phyloP scores from a whole-genome alignment of 257 asterid genomes.

The Nicotiana undulata region DNA sequence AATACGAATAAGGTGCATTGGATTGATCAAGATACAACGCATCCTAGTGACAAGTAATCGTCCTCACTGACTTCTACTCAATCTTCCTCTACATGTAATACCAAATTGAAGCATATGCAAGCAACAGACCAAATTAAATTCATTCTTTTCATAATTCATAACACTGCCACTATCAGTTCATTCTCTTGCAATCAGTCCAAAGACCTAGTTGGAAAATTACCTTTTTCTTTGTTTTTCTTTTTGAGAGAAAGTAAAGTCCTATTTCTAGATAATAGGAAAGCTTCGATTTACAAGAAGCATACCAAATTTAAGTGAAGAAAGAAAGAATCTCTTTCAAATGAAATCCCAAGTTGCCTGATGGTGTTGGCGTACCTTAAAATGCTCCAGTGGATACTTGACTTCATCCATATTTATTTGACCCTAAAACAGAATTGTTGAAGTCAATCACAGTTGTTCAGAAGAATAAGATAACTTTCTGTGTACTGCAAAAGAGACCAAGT shows the following conservation, averaged over 20 bases:
- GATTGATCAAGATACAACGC: not conserved
- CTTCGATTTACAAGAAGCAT: not conserved
- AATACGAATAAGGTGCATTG: not conserved
- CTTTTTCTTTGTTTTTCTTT: not conserved
- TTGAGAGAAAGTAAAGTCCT: not conserved
- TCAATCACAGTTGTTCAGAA: constrained; percentile 18
- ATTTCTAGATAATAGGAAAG: not conserved
- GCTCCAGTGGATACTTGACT: constrained; percentile 73
- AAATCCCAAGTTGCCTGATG: constrained; percentile 1
- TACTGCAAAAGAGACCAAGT: not conserved
- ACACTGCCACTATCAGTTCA: constrained; percentile 1
- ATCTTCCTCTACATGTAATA: not conserved
- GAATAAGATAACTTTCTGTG: not conserved
- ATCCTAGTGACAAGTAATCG: not conserved
- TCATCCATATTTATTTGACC: constrained; percentile 86
- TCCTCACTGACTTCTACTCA: not conserved
- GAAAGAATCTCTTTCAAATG: not conserved
- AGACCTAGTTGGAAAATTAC: not conserved
- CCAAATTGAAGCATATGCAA: not conserved
- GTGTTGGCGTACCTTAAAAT: constrained; percentile 61
- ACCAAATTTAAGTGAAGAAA: not conserved
- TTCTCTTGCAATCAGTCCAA: not conserved
- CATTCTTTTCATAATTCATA: not conserved
- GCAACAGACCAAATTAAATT: not conserved
- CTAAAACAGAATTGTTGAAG: constrained; percentile 41